Evolutionary conservation across 495 filamentous ascomycete genomes (phyloP), one percentile per base, ranked within the genome.

Genomic region (Aspergillus bertholletiae): DNA sequence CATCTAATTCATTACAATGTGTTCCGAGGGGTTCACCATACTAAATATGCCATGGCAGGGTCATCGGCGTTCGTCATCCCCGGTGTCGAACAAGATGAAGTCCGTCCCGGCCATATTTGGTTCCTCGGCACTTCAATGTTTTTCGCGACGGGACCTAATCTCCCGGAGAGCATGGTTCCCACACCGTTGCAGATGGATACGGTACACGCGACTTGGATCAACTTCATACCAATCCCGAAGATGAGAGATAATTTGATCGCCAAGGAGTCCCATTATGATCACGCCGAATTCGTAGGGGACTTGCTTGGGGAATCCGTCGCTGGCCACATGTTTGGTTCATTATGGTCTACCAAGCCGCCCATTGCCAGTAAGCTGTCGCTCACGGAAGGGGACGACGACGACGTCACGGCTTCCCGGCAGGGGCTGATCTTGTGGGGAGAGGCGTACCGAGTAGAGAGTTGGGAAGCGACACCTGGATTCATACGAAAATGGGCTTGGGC

Each of bases 391-490:
- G 32, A 39, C 13, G 32, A 43, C 35, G 47, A 57, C 35, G 47
- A 57, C 23, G 11, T 55, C 7, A 49, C 34, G 5, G 20, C 37
- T 6, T 24, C 48, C 18, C 41, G 49, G 37, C 53, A 35, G 21
- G 55, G 50, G 21, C 37, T 55, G 15, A 46, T 54, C 23, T 24
- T 54, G 7, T 54, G 49, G 51, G 51, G 55, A 2, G 54, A 57
- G 20, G 41, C 54, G 5, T 23, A 57, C 34, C 17, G 17, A 11
- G n/a, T 35, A 7, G 54, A 56, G 23, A 57, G 40, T 20, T 57
- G 54, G 54, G 54, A 57, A 32, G 54, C 47, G 7, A 57, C 54
- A 13, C 54, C 54, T 11, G 54, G 49, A 18, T 57, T 57, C 22
- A 15, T 57, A 24, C 15, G 39, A 17, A 57, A 57, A 22, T 57